Base-by-base conservation (phyloP, 2,329 filamentous ascomycete genomes). In the Fusarium haematococcum region DNA sequence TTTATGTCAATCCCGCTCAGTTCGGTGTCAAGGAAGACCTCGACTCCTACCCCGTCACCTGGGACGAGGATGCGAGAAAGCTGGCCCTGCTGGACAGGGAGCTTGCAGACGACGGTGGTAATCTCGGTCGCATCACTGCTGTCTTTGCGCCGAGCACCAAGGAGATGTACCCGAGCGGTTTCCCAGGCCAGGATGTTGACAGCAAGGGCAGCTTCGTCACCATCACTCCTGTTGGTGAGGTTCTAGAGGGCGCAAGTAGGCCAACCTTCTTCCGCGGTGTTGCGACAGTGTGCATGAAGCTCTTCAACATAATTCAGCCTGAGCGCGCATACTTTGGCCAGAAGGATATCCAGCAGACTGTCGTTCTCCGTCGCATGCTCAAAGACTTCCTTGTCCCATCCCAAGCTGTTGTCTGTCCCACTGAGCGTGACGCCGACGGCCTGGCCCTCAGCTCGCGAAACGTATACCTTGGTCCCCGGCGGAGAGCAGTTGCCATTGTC, bases 181-280 rank as follows among this genome's bases (percentile, higher is more conserved):
- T 84, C 85, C 96, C 84, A 75, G 93, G 84, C 85, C 94, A 86
- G 88, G 90, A 93, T 61, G 84, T 94, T 10, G 88, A 92, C 68
- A 95, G 93, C 35, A 89, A 93, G 67, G 97, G 97, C 16, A 96
- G 93, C 67, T 99, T 98, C 79, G 93, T 99, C 33, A 96, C 91
- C 23, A 94, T 99, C 77, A 97, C 95, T 0, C 97, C 97, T 1
- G 87, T 98, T 1, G 92, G 92, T 8, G 91, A 91, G 75, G 87
- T 95, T 30, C 88, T 98, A 5, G 97, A 99, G 85, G 97, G 97
- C 18, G 89, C 90, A 6, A 95, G 92, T 54, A 88, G 97, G 18
- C 97, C 97, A 3, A 97, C 97, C 50, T 99, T 99, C 84, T 99
- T 99, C 85, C 90, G 97, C 58, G 97, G 97, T 43, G 97, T 99